Conservation (phyloP, 306 rosid species). For the Parietaria judaica region DNA sequence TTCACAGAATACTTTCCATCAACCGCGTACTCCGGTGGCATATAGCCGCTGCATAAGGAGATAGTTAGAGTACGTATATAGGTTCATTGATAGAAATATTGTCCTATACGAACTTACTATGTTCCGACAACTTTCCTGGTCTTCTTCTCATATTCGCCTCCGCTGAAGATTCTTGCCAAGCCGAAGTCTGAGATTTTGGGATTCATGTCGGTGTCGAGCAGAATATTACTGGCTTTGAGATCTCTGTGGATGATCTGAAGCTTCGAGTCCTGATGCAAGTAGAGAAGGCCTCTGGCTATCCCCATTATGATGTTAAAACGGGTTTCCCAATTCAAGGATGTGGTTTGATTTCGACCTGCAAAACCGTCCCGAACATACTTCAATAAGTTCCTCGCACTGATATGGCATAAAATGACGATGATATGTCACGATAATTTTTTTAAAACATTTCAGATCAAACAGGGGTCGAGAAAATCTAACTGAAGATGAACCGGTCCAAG, state of each 20-base stretch:
- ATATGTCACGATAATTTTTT: too few species aligned
- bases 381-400: neutral
- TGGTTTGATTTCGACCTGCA: constrained; percentile 24
- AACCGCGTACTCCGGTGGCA: constrained; percentile 2
- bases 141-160: neutral
- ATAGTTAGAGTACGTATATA: neutral
- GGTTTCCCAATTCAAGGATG: constrained; percentile 12
- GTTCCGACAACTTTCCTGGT: neutral
- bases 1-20: constrained; percentile 3
- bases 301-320: constrained; percentile 7
- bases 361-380: neutral
- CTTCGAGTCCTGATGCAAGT: neutral
- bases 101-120: neutral
- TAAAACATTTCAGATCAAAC: neutral
- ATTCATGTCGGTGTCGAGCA: neutral
- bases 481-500: constrained; percentile 27
- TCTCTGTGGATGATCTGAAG: neutral
- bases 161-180: constrained; percentile 6
- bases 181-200: constrained; percentile 2
- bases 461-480: constrained; percentile 2
- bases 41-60: neutral
- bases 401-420: neutral
- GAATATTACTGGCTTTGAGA: neutral
- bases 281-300: constrained; percentile 2
- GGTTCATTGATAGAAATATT: too few species aligned